Evolutionary conservation across 1,139 yeast genomes (phyloP).

Genomic region (Hemisphaericaspora xylofermentans): DNA sequence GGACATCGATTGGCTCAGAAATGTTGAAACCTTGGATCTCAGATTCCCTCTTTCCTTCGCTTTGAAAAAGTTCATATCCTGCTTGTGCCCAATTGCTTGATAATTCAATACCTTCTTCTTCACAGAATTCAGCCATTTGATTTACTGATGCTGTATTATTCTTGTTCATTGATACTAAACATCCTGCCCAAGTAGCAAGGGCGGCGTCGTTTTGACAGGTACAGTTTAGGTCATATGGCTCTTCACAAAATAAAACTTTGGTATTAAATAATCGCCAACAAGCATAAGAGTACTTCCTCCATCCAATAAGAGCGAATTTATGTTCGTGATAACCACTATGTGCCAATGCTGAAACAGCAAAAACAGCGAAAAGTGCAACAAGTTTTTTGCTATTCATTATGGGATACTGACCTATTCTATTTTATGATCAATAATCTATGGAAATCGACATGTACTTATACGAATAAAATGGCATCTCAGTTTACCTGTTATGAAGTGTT

Average conservation of each 20-base stretch:
- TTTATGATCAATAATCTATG: background rate
- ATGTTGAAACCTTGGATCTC: conserved; percentile 22
- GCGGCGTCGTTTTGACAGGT: conserved; percentile 11
- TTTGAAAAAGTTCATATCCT: background rate
- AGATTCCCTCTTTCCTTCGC: conserved; percentile 2
- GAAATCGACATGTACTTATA: background rate
- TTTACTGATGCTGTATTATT: background rate
- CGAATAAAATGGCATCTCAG: too few species aligned
- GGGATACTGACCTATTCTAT: background rate
- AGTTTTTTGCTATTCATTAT: too few species aligned
- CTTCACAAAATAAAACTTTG: too few species aligned
- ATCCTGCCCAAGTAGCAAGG: conserved; percentile 17
- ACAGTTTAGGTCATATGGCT: background rate
- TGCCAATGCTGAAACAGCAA: background rate
- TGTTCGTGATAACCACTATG: background rate
- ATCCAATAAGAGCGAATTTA: background rate
- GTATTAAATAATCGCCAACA: too few species aligned
- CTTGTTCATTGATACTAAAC: conserved; percentile 5
- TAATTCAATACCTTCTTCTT: background rate
- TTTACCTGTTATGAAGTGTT: too few species aligned
- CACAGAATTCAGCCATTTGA: background rate
- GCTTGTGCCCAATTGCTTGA: background rate
- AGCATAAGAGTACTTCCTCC: background rate
- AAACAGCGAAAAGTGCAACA: background rate
- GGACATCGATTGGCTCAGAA: conserved; percentile 18